Evolutionary conservation across 2,329 filamentous ascomycete species (phyloP).

Genomic region (Alternaria gaisen): DNA sequence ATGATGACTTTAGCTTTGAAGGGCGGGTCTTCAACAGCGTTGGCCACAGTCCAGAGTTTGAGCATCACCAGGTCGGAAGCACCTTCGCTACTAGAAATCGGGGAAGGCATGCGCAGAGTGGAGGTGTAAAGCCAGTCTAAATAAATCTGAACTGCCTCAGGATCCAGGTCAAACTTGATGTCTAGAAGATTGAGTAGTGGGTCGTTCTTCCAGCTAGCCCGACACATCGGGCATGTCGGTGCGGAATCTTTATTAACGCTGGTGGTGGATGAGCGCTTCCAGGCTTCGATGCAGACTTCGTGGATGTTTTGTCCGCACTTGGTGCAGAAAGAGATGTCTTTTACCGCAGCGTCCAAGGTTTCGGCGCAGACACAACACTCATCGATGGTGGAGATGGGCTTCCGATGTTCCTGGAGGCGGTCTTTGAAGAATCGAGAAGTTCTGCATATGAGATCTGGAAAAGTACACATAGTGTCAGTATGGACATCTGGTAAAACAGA

Average conservation of each 20-base stretch:
- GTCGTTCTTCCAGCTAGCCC: constrained; percentile 15
- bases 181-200: background rate
- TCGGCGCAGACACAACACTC: constrained; percentile 33
- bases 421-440: constrained; percentile 26
- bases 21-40: background rate
- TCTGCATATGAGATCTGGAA: constrained; percentile 28
- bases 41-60: constrained; percentile 2
- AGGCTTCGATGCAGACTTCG: constrained; percentile 18
- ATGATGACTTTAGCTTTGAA: background rate
- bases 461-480: background rate
- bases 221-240: constrained; percentile 28
- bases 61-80: background rate
- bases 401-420: constrained; percentile 24
- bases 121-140: constrained; percentile 26
- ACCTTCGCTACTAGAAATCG: background rate
- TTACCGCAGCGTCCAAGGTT: constrained; percentile 4
- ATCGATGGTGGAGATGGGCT: constrained; percentile 13
- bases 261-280: background rate
- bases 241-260: background rate
- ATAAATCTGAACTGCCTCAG: constrained; percentile 17
- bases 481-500: background rate
- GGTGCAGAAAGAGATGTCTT: constrained; percentile 27
- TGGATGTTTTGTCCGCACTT: constrained; percentile 32
- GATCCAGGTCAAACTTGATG: constrained; percentile 4
- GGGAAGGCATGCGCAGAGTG: background rate